Percentiles rank a stretch among this genome's conserved stretches.
These are phyloP conservation scores for Aspergillus ruber DNA, from an alignment of 2,329 filamentous ascomycete genomes.

Conservation along the genomic window DNA sequence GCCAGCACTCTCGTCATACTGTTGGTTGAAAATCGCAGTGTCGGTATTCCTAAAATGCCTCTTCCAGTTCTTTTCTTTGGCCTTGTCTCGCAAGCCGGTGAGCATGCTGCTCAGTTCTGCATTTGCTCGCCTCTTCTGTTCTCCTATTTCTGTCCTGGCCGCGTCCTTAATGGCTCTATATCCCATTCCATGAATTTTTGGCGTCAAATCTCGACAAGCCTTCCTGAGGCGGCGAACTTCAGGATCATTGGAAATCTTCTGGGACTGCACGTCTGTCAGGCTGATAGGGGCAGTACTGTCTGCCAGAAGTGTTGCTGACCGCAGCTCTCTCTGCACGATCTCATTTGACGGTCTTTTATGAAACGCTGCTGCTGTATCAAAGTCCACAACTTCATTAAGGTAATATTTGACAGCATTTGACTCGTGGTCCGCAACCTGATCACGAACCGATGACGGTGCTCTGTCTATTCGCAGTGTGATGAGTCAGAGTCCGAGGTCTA, in stretches of 20 bases:
- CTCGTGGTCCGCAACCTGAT: no score
- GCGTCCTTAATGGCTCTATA: conserved; percentile 6
- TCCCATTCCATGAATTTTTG: conserved; percentile 2
- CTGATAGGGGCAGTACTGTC: conserved; percentile 9
- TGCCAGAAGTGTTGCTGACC: no score
- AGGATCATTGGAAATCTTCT: conserved; percentile 2
- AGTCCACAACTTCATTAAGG: no score
- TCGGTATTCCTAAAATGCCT: conserved; percentile 16
- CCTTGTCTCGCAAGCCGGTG: conserved; percentile 4
- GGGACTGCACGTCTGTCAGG: conserved; percentile 7
- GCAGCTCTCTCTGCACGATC: no score
- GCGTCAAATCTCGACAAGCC: conserved; percentile 4
- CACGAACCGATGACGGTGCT: no score
- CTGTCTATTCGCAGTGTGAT: no score
- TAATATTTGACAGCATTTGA: no score
- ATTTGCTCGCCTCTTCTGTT: conserved; percentile 9
- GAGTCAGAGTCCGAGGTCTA: no score
- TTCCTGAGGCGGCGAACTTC: conserved; percentile 2
- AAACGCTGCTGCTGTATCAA: no score
- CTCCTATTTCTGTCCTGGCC: conserved; percentile 1
- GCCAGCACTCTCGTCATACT: conserved; percentile 3
- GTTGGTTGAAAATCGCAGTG: conserved; percentile 15
- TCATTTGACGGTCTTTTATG: no score
- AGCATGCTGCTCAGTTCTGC: conserved; percentile 8
- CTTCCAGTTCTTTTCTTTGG: conserved; percentile 10